Evolutionary conservation across 441 rosid genomes (phyloP).

Genomic region (Lepidium campestre): DNA sequence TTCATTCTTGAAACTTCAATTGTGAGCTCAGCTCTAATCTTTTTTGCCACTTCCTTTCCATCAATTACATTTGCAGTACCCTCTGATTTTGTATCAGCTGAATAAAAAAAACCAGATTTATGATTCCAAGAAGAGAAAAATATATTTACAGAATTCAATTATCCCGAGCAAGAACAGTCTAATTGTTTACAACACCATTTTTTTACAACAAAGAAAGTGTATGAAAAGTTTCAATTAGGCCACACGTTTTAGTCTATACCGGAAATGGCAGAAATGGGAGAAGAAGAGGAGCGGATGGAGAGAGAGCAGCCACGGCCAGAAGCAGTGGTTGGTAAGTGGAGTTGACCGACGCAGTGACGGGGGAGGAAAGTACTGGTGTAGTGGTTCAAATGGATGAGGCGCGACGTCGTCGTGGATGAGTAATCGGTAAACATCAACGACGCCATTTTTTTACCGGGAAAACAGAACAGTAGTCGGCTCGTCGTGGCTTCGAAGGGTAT

Average conservation of each 20-base stretch:
- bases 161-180: background rate
- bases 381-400: conserved; percentile 34
- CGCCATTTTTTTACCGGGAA: conserved; percentile 29
- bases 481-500: conserved; percentile 10
- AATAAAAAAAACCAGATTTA: background rate
- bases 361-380: conserved; percentile 11
- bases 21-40: conserved; percentile 62
- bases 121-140: background rate
- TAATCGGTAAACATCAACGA: conserved; percentile 42
- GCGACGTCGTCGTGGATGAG: conserved; percentile 42
- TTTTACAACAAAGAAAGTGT: background rate
- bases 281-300: conserved; percentile 23
- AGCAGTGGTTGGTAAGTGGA: conserved; percentile 15
- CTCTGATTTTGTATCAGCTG: conserved; percentile 36
- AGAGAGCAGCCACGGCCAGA: conserved; percentile 27
- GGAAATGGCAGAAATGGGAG: conserved; percentile 25
- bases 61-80: conserved; percentile 57
- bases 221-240: background rate
- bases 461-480: conserved; percentile 6
- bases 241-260: conserved; percentile 23
- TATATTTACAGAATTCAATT: background rate
- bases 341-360: conserved; percentile 30
- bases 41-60: conserved; percentile 69
- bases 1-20: conserved; percentile 68
- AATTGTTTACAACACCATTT: background rate